Evolutionary conservation across 192 early-diverging fungal species (phyloP).

Genomic region (Pilaira anomala): DNA sequence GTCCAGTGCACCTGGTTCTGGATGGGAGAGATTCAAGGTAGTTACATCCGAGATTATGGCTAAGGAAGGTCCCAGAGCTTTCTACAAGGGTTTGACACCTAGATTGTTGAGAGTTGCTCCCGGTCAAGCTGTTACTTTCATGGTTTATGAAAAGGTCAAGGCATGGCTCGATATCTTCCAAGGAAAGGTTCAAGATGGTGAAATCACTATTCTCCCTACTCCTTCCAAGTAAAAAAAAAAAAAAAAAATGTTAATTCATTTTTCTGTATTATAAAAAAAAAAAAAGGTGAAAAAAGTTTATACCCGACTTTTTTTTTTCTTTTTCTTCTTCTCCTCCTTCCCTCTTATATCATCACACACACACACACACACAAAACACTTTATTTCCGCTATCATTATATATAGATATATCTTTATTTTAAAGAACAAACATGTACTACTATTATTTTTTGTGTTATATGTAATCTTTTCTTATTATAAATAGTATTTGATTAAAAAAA

Average conservation of each 20-base stretch:
- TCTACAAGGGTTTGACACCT: slow-evolving; percentile 94
- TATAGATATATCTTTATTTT: too few relatives aligned
- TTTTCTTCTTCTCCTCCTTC: neutral
- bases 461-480: too few relatives aligned
- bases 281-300: neutral
- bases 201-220: slow-evolving; percentile 11
- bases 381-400: too few relatives aligned
- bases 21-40: slow-evolving; percentile 73
- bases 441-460: too few relatives aligned
- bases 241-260: neutral
- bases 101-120: slow-evolving; percentile 92
- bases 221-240: slow-evolving; percentile 20
- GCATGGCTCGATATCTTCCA: slow-evolving; percentile 55
- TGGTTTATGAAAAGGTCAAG: slow-evolving; percentile 89
- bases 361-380: too few relatives aligned
- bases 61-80: slow-evolving; percentile 89
- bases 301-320: neutral
- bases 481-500: too few relatives aligned
- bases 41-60: slow-evolving; percentile 76
- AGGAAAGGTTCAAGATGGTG: slow-evolving; percentile 17
- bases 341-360: too few relatives aligned
- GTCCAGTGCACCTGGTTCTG: slow-evolving; percentile 65
- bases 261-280: neutral
- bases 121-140: slow-evolving; percentile 96
- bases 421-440: too few relatives aligned